Conservation (phyloP, 2,329 filamentous ascomycete genomes). For the Venturia asperata region DNA sequence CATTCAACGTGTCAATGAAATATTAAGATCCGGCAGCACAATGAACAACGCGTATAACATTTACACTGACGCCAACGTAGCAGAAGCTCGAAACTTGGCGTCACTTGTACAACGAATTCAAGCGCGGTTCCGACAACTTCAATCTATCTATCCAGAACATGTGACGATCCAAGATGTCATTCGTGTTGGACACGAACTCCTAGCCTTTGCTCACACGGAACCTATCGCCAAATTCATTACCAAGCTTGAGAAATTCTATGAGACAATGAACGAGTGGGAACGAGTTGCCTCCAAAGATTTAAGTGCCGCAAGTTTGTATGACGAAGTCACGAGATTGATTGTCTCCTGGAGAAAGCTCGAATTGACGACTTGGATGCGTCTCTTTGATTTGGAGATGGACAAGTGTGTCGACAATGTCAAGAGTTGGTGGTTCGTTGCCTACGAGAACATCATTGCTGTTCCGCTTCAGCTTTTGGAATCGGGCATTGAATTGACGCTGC, state of each 20-base stretch:
- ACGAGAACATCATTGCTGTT: slow-evolving; percentile 76
- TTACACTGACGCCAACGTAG: slow-evolving; percentile 73
- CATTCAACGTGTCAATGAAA: slow-evolving; percentile 54
- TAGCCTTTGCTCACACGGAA: slow-evolving; percentile 69
- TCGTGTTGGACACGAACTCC: slow-evolving; percentile 63
- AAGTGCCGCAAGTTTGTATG: slow-evolving; percentile 62
- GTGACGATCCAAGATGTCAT: slow-evolving; percentile 76
- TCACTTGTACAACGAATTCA: slow-evolving; percentile 62
- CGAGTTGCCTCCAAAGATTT: slow-evolving; percentile 78
- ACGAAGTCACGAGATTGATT: slow-evolving; percentile 70
- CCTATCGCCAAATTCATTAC: slow-evolving; percentile 81
- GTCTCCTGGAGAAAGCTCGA: slow-evolving; percentile 88
- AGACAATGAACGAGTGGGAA: slow-evolving; percentile 88
- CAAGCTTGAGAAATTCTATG: slow-evolving; percentile 80
- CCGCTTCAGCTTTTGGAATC: slow-evolving; percentile 59
- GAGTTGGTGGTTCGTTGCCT: slow-evolving; percentile 95
- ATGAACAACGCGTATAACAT: slow-evolving; percentile 64
- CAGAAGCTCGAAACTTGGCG: slow-evolving; percentile 68
- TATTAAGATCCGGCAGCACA: slow-evolving; percentile 36
- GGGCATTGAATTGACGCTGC: slow-evolving; percentile 52
- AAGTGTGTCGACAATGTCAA: slow-evolving; percentile 71
- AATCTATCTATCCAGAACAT: slow-evolving; percentile 59
- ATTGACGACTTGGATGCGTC: slow-evolving; percentile 79
- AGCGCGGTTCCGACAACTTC: slow-evolving; percentile 63
- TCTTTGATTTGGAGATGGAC: slow-evolving; percentile 76